These are phyloP conservation scores for Zygnema cylindricum DNA, from an alignment of 139 green algal genomes.

Conservation along the genomic window DNA sequence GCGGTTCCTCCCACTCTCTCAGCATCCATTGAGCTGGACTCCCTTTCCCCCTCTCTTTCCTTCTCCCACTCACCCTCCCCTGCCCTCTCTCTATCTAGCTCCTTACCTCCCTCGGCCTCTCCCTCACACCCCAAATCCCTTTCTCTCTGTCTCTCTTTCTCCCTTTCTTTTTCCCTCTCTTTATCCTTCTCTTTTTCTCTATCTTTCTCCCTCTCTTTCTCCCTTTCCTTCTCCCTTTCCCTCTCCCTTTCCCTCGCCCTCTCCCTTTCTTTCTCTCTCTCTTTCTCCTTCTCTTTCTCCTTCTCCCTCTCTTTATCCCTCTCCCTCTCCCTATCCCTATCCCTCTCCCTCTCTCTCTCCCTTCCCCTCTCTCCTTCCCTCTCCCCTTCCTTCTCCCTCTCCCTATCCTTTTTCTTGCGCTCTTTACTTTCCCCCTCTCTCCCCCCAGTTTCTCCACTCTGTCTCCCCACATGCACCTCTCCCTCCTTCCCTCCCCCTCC, in stretches of 20 bases:
- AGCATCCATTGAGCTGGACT: too few relatives aligned
- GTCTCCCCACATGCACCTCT: too few relatives aligned
- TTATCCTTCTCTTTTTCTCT: not conserved
- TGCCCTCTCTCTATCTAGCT: not conserved
- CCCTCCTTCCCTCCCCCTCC: too few relatives aligned
- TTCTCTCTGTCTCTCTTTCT: not conserved
- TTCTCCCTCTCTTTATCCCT: not conserved
- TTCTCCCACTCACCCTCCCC: not conserved
- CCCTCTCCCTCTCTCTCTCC: not conserved
- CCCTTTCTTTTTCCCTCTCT: too few relatives aligned
- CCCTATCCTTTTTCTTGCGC: too few relatives aligned
- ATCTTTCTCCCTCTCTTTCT: not conserved
- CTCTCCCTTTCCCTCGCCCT: not conserved
- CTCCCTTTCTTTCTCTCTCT: not conserved
- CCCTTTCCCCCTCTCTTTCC: not conserved
- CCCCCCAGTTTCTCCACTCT: too few relatives aligned
- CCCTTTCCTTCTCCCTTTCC: not conserved
- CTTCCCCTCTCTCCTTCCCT: not conserved
- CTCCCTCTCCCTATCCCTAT: not conserved
- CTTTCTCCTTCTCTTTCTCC: not conserved
- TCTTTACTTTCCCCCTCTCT: too few relatives aligned
- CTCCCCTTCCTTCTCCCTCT: not conserved
- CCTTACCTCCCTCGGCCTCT: not conserved
- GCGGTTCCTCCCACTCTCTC: too few relatives aligned
- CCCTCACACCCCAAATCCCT: not conserved